Evolutionary conservation across 441 rosid genomes (phyloP), one percentile per base, ranked within the genome.

Genomic region (Biscutella auriculata): DNA sequence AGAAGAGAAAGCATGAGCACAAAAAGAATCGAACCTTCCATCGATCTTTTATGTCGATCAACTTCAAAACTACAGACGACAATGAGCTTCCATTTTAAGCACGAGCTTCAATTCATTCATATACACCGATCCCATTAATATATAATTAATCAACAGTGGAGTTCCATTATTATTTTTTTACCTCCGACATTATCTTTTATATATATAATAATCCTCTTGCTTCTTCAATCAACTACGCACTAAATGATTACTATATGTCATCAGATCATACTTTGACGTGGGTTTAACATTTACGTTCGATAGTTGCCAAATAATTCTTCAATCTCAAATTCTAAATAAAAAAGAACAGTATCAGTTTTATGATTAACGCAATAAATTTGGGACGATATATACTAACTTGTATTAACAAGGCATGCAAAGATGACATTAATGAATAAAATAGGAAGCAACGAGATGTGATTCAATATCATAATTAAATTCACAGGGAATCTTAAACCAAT

Each of bases 11-110:
- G 34, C n/a, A n/a, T n/a, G n/a, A n/a, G n/a, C n/a, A n/a, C n/a
- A 43, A 68, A 14, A 19, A 64, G 47, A 42, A 62, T 54, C 37
- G 58, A 43, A 27, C 55, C 50, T 21, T 73, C 74, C 65, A 66
- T 47, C n/a, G n/a, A n/a, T n/a, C n/a, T n/a, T n/a, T n/a, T n/a
- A n/a, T 17, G 57, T 35, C 13, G 41, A 43, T 54, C 37, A 55
- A 28, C 48, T 55, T 40, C 60, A 11, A 23, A 41, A 30, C 28
- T 17, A 9, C 10, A 9, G 16, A 42, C 40, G 30, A 42, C 51
- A 39, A 32, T 8, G 21, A 39, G 12, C n/a, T n/a, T n/a, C n/a
- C n/a, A 63, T 26, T 63, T 63, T 37, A 63, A 44, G 67, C 67
- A 63, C 67, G 60, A 63, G 60, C 54, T 48, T 62, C 1, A 39